Base-by-base conservation (phyloP, 2,329 filamentous ascomycete species). In the Geosmithia flava region DNA sequence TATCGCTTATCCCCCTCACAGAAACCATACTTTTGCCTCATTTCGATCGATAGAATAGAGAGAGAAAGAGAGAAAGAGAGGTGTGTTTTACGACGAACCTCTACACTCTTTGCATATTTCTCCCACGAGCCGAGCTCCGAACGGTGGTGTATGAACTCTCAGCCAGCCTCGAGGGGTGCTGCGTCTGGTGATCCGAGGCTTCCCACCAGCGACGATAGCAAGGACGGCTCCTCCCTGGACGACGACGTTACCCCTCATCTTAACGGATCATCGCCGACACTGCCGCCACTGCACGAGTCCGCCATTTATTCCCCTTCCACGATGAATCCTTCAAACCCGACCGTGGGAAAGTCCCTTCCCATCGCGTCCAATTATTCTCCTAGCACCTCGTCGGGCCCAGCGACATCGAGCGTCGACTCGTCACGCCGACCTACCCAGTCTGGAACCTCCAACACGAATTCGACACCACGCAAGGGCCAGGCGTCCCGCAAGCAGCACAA, bases 401-500 rank as follows among this genome's bases (percentile, higher is more conserved):
- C 69, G 37, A 63, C 68, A 6, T 60, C 70, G 48, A 69, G 59
- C 60, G 73, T 76, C 60, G 76, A 78, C 49, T 67, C 68, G 17
- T 66, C 62, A 51, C 74, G 75, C 27, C 74, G 75, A 44, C 65
- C 69, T 20, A 63, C 63, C 42, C 64, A 66, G 51, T 60, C 70
- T 7, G 57, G 56, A 20, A 53, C 56, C 17, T 54, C 59, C 7
- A 50, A 55, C 20, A 51, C 61, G 17, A 64, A 63, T 50, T 51
- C 64, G 29, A 58, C 76, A 45, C 79, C 86, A 47, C 78, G 90
- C 57, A 95, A 87, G 65, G 80, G 75, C 47, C 91, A 97, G 68
- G 72, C 70, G 43, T 72, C 76, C 47, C 85, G 84, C 64, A 90
- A 83, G 62, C 88, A 93, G 65, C 88, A 96, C 68, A 89, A 87